Percentiles rank a stretch among this genome's conserved stretches.
Conservation (phyloP, 768 basidiomycete species). For the Pleurotus eryngii region DNA sequence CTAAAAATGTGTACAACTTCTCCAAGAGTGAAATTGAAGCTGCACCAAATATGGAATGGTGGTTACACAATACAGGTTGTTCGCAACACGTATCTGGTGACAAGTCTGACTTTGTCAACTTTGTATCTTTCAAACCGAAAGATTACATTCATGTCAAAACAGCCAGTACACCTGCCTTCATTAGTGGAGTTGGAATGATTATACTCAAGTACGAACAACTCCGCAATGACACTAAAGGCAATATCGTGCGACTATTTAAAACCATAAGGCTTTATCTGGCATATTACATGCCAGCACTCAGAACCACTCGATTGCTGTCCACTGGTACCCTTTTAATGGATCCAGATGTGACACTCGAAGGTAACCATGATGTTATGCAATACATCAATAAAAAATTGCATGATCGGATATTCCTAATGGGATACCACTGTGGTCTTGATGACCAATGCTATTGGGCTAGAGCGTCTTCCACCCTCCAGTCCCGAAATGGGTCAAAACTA, state of each 20-base stretch:
- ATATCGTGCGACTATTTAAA: not conserved
- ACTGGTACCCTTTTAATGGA: not conserved
- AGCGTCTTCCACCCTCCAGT: not conserved
- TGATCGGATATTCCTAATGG: not conserved
- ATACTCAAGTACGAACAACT: not conserved
- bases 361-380: not conserved
- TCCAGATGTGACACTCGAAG: not conserved
- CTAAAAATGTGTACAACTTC: no score
- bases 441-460: not conserved
- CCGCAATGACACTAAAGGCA: not conserved
- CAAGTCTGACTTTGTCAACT: not conserved
- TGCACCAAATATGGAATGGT: not conserved
- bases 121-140: not conserved
- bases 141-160: not conserved
- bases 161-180: not conserved
- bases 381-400: not conserved
- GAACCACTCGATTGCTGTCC: not conserved
- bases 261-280: not conserved
- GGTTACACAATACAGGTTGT: not conserved
- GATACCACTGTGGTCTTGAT: not conserved
- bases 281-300: not conserved
- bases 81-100: constrained; percentile 13
- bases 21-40: no score
- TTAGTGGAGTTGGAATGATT: not conserved
- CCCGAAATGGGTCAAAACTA: not conserved